phyloP scores from a whole-genome alignment of 345 rosid genomes.

The Salix koriyanagi region DNA sequence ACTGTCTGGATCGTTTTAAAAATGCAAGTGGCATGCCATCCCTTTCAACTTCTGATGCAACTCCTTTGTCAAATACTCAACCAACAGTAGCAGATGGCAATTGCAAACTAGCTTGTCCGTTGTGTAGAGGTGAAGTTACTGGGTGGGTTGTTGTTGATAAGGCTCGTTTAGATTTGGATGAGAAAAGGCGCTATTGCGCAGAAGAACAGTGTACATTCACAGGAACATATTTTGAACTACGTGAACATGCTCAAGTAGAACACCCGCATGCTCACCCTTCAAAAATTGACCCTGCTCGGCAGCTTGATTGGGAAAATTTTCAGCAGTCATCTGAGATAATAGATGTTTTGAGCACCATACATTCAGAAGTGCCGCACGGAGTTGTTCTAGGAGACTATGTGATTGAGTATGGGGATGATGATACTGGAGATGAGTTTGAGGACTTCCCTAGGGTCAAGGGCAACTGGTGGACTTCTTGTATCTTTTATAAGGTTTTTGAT shows the following conservation, averaged over 20 bases:
- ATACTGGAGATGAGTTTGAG: slow-evolving; percentile 80
- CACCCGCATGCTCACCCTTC: slow-evolving; percentile 93
- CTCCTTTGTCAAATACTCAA: slow-evolving; percentile 25
- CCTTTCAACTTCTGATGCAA: slow-evolving; percentile 40
- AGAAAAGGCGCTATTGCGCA: slow-evolving; percentile 73
- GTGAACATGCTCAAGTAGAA: slow-evolving; percentile 61
- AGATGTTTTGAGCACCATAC: slow-evolving; percentile 93
- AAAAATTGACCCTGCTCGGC: slow-evolving; percentile 78
- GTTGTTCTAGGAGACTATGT: slow-evolving; percentile 96
- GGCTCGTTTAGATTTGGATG: slow-evolving; percentile 69
- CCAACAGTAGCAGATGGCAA: slow-evolving; percentile 38
- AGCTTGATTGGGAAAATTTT: slow-evolving; percentile 95
- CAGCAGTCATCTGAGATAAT: slow-evolving; percentile 95
- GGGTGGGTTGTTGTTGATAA: slow-evolving; percentile 77
- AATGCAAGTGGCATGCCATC: slow-evolving; percentile 62
- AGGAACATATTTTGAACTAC: slow-evolving; percentile 66
- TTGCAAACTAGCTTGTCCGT: slow-evolving; percentile 68
- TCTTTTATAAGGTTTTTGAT: slow-evolving; percentile 78
- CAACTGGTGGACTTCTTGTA: slow-evolving; percentile 97
- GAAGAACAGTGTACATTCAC: slow-evolving; percentile 57
- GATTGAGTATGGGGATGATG: slow-evolving; percentile 92
- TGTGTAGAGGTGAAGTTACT: slow-evolving; percentile 89
- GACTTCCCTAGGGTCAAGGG: slow-evolving; percentile 72
- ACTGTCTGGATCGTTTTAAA: slow-evolving; percentile 83
- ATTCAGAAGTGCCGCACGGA: slow-evolving; percentile 92